These are phyloP conservation scores for Exophiala bonariae DNA, from an alignment of 2,329 filamentous ascomycete species.

Conservation along the genomic window DNA sequence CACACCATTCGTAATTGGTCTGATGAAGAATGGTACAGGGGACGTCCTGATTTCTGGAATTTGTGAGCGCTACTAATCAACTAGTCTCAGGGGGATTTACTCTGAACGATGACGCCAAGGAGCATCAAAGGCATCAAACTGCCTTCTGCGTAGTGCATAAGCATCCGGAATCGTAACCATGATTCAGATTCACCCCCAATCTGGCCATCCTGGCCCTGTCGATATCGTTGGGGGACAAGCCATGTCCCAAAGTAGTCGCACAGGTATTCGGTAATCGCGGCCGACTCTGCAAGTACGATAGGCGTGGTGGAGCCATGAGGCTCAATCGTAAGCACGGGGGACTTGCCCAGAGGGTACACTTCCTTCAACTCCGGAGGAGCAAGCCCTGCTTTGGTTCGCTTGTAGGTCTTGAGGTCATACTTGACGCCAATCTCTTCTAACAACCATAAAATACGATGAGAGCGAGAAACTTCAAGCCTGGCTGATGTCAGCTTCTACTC, in stretches of 20 bases:
- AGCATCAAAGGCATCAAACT: constrained; percentile 74
- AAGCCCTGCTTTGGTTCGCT: constrained; percentile 63
- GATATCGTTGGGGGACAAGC: constrained; percentile 54
- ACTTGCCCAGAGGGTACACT: constrained; percentile 83
- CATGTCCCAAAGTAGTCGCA: constrained; percentile 61
- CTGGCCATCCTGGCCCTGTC: constrained; percentile 53
- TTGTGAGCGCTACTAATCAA: too few species aligned
- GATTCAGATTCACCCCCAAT: constrained; percentile 60
- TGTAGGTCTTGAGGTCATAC: constrained; percentile 79
- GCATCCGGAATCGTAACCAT: constrained; percentile 65
- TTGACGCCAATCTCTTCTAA: constrained; percentile 77
- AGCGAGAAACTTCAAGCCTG: constrained; percentile 81
- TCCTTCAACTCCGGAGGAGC: constrained; percentile 75
- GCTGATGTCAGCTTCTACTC: neutral
- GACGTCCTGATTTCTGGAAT: constrained; percentile 47
- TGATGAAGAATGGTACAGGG: constrained; percentile 68
- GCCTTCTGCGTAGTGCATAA: constrained; percentile 83
- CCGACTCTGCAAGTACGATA: constrained; percentile 76
- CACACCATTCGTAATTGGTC: constrained; percentile 60
- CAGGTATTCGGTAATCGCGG: constrained; percentile 78
- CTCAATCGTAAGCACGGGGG: constrained; percentile 71
- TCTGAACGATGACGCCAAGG: constrained; percentile 61
- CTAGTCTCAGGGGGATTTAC: constrained; percentile 38
- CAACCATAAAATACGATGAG: constrained; percentile 82
- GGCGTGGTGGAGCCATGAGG: constrained; percentile 47